Base-by-base conservation (phyloP, 352 stramenopile species). In the Phytophthora aleatoria region DNA sequence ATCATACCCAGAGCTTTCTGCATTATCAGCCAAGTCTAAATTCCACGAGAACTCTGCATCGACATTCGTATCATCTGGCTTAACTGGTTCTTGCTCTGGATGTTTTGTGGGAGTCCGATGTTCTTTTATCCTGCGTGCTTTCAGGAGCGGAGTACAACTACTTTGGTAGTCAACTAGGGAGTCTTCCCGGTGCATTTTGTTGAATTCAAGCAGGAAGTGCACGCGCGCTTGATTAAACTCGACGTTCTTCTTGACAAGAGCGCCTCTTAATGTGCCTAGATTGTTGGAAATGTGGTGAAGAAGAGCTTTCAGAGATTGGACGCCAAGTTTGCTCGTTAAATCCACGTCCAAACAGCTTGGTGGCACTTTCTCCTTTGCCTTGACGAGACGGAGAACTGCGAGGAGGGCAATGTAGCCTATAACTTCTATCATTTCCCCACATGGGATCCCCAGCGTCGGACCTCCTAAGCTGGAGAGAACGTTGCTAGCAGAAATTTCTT, bases 111-210 rank as follows among this genome's bases (percentile, higher is more conserved):
- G 11, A 2, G 15, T 8, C 5, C 26, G 24, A 13, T 1, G 11
- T 57, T 61, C 15, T 16, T 61, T 36, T 0, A 27, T 26, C 16
- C 48, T 64, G 2, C 42, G 33, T 20, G 27, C 28, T 42, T 63
- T 54, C 6, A 67, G 12, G 12, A 79, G 26, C 2, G 31, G 31
- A 43, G 48, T 28, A 42, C 69, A 86, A 5, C 31, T 56, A 28
- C 71, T 81, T 45, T 90, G 52, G 45, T 91, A 93, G 45, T 93
- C 84, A 7, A 61, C 51, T 11, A 87, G 50, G 0, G 12, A 47
- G 35, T 93, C 82, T 49, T 87, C 74, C 38, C 76, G 76, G 45
- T 90, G 81, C 67, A 90, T 74, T 5, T 71, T 77, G 11, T 67
- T 65, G 27, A 93, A 90, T 47, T 87, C 76, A 2, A 84, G 63